These are phyloP conservation scores for Pythium grandisporangium DNA, from an alignment of 352 stramenopile genomes.

Conservation along the genomic window DNA sequence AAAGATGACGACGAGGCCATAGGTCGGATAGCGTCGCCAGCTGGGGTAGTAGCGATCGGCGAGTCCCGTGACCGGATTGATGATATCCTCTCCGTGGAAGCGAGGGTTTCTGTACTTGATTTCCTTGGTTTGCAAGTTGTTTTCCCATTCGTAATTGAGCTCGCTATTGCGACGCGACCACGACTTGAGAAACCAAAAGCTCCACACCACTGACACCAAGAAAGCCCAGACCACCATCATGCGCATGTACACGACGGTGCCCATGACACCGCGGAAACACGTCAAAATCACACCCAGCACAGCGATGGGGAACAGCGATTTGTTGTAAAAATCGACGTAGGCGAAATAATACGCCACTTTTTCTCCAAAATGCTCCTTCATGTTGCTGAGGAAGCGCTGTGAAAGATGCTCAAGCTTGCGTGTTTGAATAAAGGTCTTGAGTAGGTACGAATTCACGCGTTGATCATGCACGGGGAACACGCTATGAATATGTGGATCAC, in stretches of 20 bases:
- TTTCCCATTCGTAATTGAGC: conserved; percentile 64
- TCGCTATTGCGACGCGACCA: conserved; percentile 71
- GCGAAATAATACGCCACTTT: conserved; percentile 84
- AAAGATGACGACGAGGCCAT: conserved; percentile 48
- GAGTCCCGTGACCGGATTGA: conserved; percentile 59
- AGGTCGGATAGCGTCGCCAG: conserved; percentile 72
- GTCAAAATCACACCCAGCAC: conserved; percentile 62
- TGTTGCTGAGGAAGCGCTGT: conserved; percentile 39
- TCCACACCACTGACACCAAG: conserved; percentile 73
- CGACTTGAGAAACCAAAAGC: conserved; percentile 72
- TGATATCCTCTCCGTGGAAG: conserved; percentile 41
- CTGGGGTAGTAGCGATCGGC: conserved; percentile 55
- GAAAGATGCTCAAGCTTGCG: conserved; percentile 59
- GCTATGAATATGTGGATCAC: conserved; percentile 40
- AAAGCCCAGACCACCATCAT: conserved; percentile 63
- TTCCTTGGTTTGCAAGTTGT: conserved; percentile 50
- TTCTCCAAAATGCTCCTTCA: conserved; percentile 75
- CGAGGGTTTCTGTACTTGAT: conserved; percentile 71
- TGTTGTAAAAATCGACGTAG: conserved; percentile 86
- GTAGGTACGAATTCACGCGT: conserved; percentile 54
- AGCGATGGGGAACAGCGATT: conserved; percentile 65
- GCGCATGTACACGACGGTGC: conserved; percentile 76
- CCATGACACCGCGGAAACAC: conserved; percentile 45
- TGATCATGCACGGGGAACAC: conserved; percentile 79
- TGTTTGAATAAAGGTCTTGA: conserved; percentile 64